phyloP scores from a whole-genome alignment of 352 stramenopile species.

The Globisporangium takayamanum region DNA sequence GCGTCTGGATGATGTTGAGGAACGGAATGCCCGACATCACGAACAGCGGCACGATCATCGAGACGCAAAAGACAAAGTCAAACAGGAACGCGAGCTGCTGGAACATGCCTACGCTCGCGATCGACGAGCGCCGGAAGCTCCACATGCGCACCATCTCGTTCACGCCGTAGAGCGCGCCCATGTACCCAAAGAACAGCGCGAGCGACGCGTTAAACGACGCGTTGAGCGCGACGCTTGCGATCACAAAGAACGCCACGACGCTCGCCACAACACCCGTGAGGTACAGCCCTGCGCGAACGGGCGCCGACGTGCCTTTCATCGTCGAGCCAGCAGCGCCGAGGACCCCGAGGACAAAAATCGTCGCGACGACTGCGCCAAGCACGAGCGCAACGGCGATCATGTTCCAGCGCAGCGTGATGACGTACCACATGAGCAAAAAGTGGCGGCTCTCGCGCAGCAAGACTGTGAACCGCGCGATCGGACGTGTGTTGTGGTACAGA shows the following conservation, averaged over 20 bases:
- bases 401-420: slow-evolving; percentile 65
- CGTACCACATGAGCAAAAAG: slow-evolving; percentile 84
- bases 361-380: slow-evolving; percentile 43
- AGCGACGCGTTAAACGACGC: slow-evolving; percentile 31
- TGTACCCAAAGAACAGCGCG: slow-evolving; percentile 78
- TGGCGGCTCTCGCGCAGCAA: slow-evolving; percentile 71
- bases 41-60: slow-evolving; percentile 71
- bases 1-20: slow-evolving; percentile 83
- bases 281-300: slow-evolving; percentile 50
- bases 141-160: slow-evolving; percentile 85
- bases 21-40: slow-evolving; percentile 81
- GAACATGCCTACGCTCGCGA: slow-evolving; percentile 61
- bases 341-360: slow-evolving; percentile 50
- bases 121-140: slow-evolving; percentile 64
- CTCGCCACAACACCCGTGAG: slow-evolving; percentile 29
- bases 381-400: slow-evolving; percentile 45
- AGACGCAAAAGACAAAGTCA: slow-evolving; percentile 72
- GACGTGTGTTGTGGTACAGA: slow-evolving; percentile 62
- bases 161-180: slow-evolving; percentile 65
- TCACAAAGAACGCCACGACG: slow-evolving; percentile 44
- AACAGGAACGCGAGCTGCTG: slow-evolving; percentile 82
- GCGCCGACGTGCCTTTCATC: slow-evolving; percentile 30
- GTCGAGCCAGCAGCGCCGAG: slow-evolving; percentile 25
- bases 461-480: slow-evolving; percentile 68
- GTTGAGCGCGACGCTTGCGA: slow-evolving; percentile 29